A percentile compares a stretch with the other conserved stretches of the same genome.
Evolutionary conservation across 805 yeast species (phyloP).

Genomic region (Lachancea kluyveri): DNA sequence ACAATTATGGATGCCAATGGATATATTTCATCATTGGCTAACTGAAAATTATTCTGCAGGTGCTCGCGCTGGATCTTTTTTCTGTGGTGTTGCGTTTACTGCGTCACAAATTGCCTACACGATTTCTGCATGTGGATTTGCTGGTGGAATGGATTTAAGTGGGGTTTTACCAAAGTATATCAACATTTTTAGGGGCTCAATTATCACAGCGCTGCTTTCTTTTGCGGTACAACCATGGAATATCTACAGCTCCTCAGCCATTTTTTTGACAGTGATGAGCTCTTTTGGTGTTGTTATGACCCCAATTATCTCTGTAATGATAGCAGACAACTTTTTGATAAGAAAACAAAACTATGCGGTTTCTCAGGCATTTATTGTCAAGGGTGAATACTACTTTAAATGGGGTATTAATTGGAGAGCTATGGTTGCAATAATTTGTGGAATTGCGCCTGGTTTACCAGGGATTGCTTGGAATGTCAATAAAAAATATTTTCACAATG

Average conservation of each 20-base stretch:
- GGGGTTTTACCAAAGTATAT: conserved; percentile 36
- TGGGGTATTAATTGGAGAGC: conserved; percentile 37
- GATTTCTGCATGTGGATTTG: conserved; percentile 34
- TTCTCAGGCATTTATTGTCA: conserved; percentile 21
- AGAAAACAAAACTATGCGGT: conserved; percentile 33
- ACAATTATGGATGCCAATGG: conserved; percentile 34
- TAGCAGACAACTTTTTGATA: conserved; percentile 36
- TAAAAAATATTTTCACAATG: not conserved
- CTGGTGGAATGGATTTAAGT: conserved; percentile 41
- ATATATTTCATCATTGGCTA: conserved; percentile 28
- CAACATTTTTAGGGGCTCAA: conserved; percentile 37
- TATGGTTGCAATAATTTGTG: conserved; percentile 28
- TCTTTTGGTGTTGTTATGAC: conserved; percentile 35
- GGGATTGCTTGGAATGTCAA: conserved; percentile 37
- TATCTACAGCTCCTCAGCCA: conserved; percentile 33
- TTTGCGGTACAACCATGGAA: conserved; percentile 36
- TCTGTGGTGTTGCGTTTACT: conserved; percentile 34
- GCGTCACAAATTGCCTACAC: conserved; percentile 36
- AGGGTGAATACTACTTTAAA: conserved; percentile 33
- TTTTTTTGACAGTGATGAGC: conserved; percentile 34
- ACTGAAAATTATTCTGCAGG: conserved; percentile 28
- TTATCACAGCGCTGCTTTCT: conserved; percentile 30
- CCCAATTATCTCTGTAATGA: conserved; percentile 34
- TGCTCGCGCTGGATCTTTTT: conserved; percentile 36
- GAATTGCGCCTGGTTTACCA: conserved; percentile 44